Conservation (phyloP, 257 asterid genomes). For the Primulina tabacum region DNA sequence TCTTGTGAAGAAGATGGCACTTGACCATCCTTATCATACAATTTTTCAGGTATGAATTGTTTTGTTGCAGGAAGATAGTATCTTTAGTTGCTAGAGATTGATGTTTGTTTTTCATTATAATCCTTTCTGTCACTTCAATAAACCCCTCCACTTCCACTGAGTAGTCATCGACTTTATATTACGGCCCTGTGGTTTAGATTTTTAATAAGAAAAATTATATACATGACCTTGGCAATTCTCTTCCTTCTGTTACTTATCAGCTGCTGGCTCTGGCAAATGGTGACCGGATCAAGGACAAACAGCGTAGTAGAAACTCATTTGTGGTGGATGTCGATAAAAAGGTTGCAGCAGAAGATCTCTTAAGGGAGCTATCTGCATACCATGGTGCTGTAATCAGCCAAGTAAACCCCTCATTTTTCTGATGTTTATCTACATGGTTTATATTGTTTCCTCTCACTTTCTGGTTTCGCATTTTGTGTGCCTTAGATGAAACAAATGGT, state of each 20-base stretch:
- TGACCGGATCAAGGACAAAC: constrained; percentile 97
- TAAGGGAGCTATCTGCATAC: constrained; percentile 67
- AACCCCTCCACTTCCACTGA: background rate
- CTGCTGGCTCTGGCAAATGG: constrained; percentile 95
- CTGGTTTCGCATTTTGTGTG: constrained; percentile 27
- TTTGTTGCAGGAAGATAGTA: constrained; percentile 17
- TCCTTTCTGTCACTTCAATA: background rate
- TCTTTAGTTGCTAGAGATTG: constrained; percentile 14
- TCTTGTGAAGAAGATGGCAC: constrained; percentile 87
- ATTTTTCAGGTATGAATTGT: constrained; percentile 71
- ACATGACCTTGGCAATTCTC: constrained; percentile 19
- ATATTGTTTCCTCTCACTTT: constrained; percentile 20
- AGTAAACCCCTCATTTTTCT: constrained; percentile 41
- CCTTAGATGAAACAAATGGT: constrained; percentile 94
- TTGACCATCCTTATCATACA: constrained; percentile 96
- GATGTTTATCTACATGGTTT: constrained; percentile 11
- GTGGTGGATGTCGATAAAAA: constrained; percentile 93
- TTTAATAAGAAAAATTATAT: constrained; percentile 10
- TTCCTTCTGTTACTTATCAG: constrained; percentile 40
- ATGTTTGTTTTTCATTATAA: background rate
- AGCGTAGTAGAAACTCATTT: constrained; percentile 89
- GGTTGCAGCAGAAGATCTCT: constrained; percentile 87
- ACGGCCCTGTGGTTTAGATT: constrained; percentile 19
- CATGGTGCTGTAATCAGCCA: constrained; percentile 79
- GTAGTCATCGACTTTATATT: constrained; percentile 16